These are phyloP conservation scores for Metschnikowia matae DNA, from an alignment of 805 yeast genomes.

Conservation along the genomic window DNA sequence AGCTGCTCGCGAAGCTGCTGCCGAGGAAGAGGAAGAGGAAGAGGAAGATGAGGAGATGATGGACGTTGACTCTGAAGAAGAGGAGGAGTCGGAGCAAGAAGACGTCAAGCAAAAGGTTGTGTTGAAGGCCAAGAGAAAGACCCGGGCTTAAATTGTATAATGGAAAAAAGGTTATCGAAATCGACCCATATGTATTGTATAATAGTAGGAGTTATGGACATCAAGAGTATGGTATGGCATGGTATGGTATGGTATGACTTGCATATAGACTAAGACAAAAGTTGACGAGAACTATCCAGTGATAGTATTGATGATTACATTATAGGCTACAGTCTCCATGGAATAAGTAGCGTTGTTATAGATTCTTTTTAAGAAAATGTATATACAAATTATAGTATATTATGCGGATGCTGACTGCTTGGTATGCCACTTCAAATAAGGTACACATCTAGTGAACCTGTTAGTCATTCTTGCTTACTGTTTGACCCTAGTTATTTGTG, in stretches of 20 bases:
- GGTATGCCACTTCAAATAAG: neutral
- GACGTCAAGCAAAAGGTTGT: slow-evolving; percentile 51
- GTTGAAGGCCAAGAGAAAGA: slow-evolving; percentile 59
- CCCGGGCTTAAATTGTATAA: slow-evolving; percentile 15
- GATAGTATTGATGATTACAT: no score
- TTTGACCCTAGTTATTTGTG: slow-evolving; percentile 5
- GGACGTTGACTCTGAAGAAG: slow-evolving; percentile 42
- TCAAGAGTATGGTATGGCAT: no score
- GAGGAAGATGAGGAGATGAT: slow-evolving; percentile 37
- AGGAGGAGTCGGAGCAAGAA: slow-evolving; percentile 34
- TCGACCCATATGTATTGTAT: no score
- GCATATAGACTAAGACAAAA: no score
- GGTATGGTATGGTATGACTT: no score
- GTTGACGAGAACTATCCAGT: no score
- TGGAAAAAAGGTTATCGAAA: neutral
- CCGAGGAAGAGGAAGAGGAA: slow-evolving; percentile 37
- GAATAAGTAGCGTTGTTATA: no score
- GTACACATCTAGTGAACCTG: no score
- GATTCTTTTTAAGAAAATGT: no score
- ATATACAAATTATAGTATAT: no score
- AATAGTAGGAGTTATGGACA: no score
- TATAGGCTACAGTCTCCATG: no score
- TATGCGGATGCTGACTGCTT: neutral
- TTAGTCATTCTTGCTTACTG: neutral
- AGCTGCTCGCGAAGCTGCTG: slow-evolving; percentile 39